Evolutionary conservation across 805 yeast genomes (phyloP), one percentile per base, ranked within the genome.

Genomic region (Metschnikowia anglica): DNA sequence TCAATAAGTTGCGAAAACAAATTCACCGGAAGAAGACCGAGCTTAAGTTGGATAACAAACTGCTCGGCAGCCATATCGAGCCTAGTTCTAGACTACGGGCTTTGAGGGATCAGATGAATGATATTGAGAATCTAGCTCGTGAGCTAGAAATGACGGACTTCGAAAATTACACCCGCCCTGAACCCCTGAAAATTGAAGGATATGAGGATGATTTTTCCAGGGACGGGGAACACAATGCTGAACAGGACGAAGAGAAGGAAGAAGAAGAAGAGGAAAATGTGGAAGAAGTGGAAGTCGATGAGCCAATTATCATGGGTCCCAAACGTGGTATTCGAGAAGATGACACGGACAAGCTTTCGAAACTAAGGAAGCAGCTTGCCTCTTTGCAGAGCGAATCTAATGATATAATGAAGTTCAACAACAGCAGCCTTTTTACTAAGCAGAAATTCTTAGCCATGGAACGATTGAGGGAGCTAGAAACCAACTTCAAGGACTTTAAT

Each of bases 131-230:
- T 36, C 86, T 87, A 68, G 97, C 97, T 0, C 70, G 95, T 47
- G 86, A 85, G 55, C 72, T 91, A 45, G 97, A 91, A 60, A 83
- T 80, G 77, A 84, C 86, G 16, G 93, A 88, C 51, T 89, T 88
- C 55, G 83, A 77, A 38, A 63, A 59, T 10, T 70, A 69, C 46
- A 55, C 40, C 4, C 48, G 28, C 16, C 47, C 49, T 7, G 47
- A 33, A 9, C 39, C 41, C n/a, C 41, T 27, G 17, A 37, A 39
- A n/a, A 39, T 37, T 4, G 48, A 34, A 9, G 53, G 43, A 8
- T 28, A 43, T 8, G 45, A 41, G 13, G 40, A 20, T 10, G 44
- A 15, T 11, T 17, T 9, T 8, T 11, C 40, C 1, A 13, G 26
- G 29, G 26, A 28, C 25, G 18, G 6, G 17, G 39, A 30, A 28